Base-by-base conservation (phyloP, 2,329 filamentous ascomycete species). In the Fusarium udum region DNA sequence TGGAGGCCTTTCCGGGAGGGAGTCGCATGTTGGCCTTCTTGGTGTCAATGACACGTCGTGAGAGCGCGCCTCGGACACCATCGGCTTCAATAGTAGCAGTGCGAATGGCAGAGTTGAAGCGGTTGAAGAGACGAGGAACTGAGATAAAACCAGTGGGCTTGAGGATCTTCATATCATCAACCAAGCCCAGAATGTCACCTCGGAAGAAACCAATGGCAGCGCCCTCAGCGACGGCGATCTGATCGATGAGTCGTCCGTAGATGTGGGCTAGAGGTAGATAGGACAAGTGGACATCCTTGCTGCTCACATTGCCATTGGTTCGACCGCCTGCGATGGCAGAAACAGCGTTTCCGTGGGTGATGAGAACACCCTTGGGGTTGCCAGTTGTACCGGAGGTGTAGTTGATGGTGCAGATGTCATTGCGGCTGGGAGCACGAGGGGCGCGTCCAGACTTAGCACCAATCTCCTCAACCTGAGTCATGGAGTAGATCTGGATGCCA, bases 191-290 rank as follows among this genome's bases (percentile, higher is more conserved):
- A 71, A 98, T 92, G 79, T 98, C 94, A 61, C 96, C 96, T 77
- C 96, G 94, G 88, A 98, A 99, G 83, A 95, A 99, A 18, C 95
- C 96, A 76, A 98, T 91, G 14, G 90, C 85, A 39, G 89, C 90
- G 61, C 94, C 95, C 59, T 89, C 87, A 78, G 92, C 90, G 22
- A 98, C 85, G 20, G 90, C 89, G 7, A 87, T 86, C 80, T 97
- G 93, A 80, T 99, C 96, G 45, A 91, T 86, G 75, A 98, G 87
- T 62, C 96, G 92, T 73, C 95, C 93, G 82, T 94, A 98, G 78
- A 99, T 98, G 81, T 99, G 96, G 15, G 96, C 96, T 43, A 98
- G 85, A 1, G 96, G 96, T 58, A 99, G 88, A 83, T 98, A 99
- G 2, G 95, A 98, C 65, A 94, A 89, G 75, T 92, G 86, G 7